A percentile compares a stretch with the other conserved stretches of the same genome.
These are phyloP conservation scores for Haemoproteus tartakovskyi DNA, from an alignment of 169 alveolate genomes.

Conservation along the genomic window DNA sequence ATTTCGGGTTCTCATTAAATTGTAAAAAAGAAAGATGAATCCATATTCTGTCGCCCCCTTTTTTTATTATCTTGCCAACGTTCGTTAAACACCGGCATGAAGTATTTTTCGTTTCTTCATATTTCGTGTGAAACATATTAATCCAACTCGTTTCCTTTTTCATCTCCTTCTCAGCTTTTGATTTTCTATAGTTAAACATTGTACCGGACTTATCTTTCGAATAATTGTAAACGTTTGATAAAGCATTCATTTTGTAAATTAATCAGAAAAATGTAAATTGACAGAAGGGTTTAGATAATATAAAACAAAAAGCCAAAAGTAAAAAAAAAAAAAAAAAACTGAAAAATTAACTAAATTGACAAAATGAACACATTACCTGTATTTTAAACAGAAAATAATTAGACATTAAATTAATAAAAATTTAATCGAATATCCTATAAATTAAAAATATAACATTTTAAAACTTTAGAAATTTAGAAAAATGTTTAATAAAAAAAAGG, in stretches of 20 bases:
- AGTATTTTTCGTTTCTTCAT: slow-evolving; percentile 17
- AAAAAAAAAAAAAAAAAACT: not conserved
- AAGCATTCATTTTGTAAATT: slow-evolving; percentile 11
- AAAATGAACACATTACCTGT: too few species aligned
- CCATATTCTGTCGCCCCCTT: too few species aligned
- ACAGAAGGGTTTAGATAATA: not conserved
- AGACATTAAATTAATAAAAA: too few species aligned
- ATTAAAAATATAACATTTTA: too few species aligned
- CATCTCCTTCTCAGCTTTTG: slow-evolving; percentile 1
- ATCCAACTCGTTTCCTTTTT: slow-evolving; percentile 24
- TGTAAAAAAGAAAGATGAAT: too few species aligned
- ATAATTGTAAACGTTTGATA: slow-evolving; percentile 26
- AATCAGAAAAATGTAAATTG: not conserved
- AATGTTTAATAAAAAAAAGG: too few species aligned
- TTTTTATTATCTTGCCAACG: too few species aligned
- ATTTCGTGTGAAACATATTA: slow-evolving; percentile 5
- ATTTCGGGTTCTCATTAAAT: slow-evolving; percentile 16
- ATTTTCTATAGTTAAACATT: slow-evolving; percentile 19
- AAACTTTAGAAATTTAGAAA: too few species aligned
- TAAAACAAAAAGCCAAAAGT: not conserved
- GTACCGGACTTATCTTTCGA: slow-evolving; percentile 29
- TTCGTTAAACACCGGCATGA: too few species aligned
- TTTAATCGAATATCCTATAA: too few species aligned
- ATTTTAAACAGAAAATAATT: not conserved
- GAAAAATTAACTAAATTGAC: too few species aligned